Evolutionary conservation across 2,329 filamentous ascomycete species (phyloP), one percentile per base, ranked within the genome.

Genomic region (Stagonosporopsis cucurbitacearum): DNA sequence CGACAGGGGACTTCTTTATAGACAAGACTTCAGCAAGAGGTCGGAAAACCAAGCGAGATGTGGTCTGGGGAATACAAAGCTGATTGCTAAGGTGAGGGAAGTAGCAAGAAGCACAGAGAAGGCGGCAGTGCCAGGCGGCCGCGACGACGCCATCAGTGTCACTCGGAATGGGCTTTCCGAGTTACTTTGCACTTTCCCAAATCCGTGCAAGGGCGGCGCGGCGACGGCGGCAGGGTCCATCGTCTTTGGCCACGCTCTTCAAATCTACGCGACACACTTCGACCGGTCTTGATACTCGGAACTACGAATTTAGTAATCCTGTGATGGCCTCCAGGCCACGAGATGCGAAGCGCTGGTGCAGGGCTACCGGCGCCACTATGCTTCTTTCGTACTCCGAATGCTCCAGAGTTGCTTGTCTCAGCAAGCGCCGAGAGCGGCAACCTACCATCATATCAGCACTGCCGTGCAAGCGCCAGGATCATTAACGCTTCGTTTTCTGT

Each of bases 121-220:
- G 5, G 37, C 25, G 45, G 46, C 40, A 20, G 25, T 26, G 40
- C 32, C 26, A 46, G 36, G 47, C 42, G 50, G 23, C 35, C 28
- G 20, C 48, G 59, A 49, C 57, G 55, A 62, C 48, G 54, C n/a
- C n/a, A n/a, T n/a, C 30, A 32, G 60, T 56, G 39, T 32, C 50
- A 40, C 22, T 61, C 62, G 60, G 60, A 58, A 56, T 36, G 42
- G n/a, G 23, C 36, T 25, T 62, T 55, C 57, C 59, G 56, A 59
- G 23, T n/a, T 17, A 22, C 6, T 15, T 17, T 20, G 13, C 20
- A 17, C 51, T 37, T 39, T 25, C 5, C 44, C 39, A 8, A 5
- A 42, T 26, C 26, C 2, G 15, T 32, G 39, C 19, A 20, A 35
- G 25, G 32, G 30, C 13, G 30, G 30, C 30, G 30, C 30, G 30